Conservation (phyloP, 495 filamentous ascomycete genomes). For the Aspergillus egyptiacus region DNA sequence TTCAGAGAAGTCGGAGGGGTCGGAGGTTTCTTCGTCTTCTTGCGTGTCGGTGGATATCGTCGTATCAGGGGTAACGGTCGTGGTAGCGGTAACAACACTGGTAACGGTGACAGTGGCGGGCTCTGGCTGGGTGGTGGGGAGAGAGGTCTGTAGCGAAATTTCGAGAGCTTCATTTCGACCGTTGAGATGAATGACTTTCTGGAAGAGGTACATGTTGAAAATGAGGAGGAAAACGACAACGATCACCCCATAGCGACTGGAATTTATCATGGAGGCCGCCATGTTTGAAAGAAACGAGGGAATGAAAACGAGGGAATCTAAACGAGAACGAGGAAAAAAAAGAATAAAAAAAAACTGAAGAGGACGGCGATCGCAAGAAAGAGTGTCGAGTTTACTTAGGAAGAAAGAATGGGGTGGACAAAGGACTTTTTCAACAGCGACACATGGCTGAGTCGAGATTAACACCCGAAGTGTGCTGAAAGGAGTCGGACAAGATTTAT, state of each 20-base stretch:
- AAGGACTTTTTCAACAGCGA: neutral
- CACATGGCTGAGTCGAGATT: constrained; percentile 9
- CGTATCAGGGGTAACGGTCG: neutral
- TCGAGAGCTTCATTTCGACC: constrained; percentile 1
- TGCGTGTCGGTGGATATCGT: neutral
- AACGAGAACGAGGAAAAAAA: constrained; percentile 23
- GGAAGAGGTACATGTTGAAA: constrained; percentile 17
- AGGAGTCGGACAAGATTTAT: neutral
- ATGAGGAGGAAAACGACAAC: constrained; percentile 9
- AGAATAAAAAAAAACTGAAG: constrained; percentile 17
- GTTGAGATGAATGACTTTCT: constrained; percentile 8
- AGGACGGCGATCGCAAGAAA: neutral
- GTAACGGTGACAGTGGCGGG: constrained; percentile 6
- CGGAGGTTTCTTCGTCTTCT: neutral
- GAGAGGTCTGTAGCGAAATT: constrained; percentile 3
- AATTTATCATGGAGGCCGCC: constrained; percentile 1
- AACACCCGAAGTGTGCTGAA: neutral
- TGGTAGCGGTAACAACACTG: constrained; percentile 1
- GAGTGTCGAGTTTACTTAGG: constrained; percentile 1
- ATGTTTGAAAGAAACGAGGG: neutral
- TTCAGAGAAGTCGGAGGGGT: neutral
- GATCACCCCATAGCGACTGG: constrained; percentile 8
- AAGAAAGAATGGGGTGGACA: neutral
- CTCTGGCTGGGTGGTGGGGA: neutral
- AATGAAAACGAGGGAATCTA: neutral